Percentiles rank a stretch among this genome's conserved stretches.
Evolutionary conservation across 2,329 filamentous ascomycete species (phyloP).

Genomic region (Ophiostoma ulmi): DNA sequence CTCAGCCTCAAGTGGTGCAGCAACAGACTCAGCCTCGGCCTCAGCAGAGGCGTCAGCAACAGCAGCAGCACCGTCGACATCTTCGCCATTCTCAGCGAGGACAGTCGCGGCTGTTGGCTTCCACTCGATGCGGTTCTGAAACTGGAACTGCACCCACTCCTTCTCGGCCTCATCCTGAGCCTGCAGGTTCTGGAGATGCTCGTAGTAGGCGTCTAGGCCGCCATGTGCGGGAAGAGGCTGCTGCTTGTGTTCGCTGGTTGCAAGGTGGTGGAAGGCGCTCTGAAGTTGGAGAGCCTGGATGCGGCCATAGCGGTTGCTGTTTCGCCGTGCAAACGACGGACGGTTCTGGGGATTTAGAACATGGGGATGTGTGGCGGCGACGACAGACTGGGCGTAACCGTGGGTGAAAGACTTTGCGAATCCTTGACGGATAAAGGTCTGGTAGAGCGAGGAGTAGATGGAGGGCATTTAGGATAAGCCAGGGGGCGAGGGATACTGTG

Average conservation of each 20-base stretch:
- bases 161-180: conserved; percentile 61
- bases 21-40: conserved; percentile 7
- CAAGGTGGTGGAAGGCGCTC: conserved; percentile 65
- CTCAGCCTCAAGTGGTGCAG: neutral
- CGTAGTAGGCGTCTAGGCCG: conserved; percentile 84
- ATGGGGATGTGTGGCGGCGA: conserved; percentile 81
- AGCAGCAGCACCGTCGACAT: conserved; percentile 26
- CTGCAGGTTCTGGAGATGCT: conserved; percentile 78
- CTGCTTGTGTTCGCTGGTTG: conserved; percentile 54
- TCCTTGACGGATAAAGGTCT: conserved; percentile 92
- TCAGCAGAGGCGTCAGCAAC: conserved; percentile 32
- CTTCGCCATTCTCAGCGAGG: conserved; percentile 42
- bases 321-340: conserved; percentile 57
- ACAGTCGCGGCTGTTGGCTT: conserved; percentile 58
- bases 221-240: conserved; percentile 47
- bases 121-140: conserved; percentile 85
- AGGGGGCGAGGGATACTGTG: conserved; percentile 51
- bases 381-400: conserved; percentile 96
- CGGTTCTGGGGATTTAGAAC: conserved; percentile 69
- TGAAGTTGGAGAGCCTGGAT: conserved; percentile 64
- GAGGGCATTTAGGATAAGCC: conserved; percentile 85
- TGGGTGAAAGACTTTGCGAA: conserved; percentile 95
- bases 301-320: conserved; percentile 50
- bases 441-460: conserved; percentile 63
- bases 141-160: conserved; percentile 90